These are phyloP conservation scores for Hypoxylon perforatum DNA, from an alignment of 495 filamentous ascomycete species.

Conservation along the genomic window DNA sequence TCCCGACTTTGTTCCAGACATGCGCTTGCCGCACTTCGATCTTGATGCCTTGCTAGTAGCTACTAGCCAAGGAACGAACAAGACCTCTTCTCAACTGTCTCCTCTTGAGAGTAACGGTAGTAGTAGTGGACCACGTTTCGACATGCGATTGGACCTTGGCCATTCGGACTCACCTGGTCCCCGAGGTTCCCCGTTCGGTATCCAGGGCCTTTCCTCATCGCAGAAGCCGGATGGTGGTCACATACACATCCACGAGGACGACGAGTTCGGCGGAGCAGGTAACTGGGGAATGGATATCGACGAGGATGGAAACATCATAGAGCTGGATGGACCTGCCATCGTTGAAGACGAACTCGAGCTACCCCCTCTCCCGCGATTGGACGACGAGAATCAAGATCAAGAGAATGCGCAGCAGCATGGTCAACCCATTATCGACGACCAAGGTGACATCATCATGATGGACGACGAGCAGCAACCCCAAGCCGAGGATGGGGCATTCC, in stretches of 20 bases:
- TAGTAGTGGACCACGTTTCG: slow-evolving; percentile 23
- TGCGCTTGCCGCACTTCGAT: slow-evolving; percentile 66
- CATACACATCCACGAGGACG: slow-evolving; percentile 38
- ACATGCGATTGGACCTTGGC: slow-evolving; percentile 33
- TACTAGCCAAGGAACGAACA: slow-evolving; percentile 53
- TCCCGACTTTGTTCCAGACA: slow-evolving; percentile 83
- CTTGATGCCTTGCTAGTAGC: slow-evolving; percentile 57
- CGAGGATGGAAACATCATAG: slow-evolving; percentile 53
- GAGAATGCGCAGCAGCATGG: slow-evolving; percentile 17
- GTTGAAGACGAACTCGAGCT: slow-evolving; percentile 50
- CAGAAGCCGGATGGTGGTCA: slow-evolving; percentile 39
- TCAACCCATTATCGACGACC: slow-evolving; percentile 27
- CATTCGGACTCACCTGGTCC: slow-evolving; percentile 27
- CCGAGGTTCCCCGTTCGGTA: slow-evolving; percentile 32
- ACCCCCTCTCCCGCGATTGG: slow-evolving; percentile 44
- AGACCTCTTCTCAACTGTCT: slow-evolving; percentile 60
- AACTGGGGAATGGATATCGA: slow-evolving; percentile 58
- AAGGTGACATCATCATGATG: slow-evolving; percentile 46
- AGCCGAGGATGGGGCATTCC: slow-evolving; percentile 40
- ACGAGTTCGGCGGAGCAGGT: slow-evolving; percentile 41
- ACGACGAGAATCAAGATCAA: slow-evolving; percentile 13
- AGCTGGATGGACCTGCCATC: slow-evolving; percentile 27
- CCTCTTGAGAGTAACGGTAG: slow-evolving; percentile 35
- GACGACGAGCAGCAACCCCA: slow-evolving; percentile 44
- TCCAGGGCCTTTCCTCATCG: slow-evolving; percentile 36